Percentiles rank a stretch among this genome's conserved stretches.
Conservation (phyloP, 164 flowering plant species). For the Stephania yunnanensis region DNA sequence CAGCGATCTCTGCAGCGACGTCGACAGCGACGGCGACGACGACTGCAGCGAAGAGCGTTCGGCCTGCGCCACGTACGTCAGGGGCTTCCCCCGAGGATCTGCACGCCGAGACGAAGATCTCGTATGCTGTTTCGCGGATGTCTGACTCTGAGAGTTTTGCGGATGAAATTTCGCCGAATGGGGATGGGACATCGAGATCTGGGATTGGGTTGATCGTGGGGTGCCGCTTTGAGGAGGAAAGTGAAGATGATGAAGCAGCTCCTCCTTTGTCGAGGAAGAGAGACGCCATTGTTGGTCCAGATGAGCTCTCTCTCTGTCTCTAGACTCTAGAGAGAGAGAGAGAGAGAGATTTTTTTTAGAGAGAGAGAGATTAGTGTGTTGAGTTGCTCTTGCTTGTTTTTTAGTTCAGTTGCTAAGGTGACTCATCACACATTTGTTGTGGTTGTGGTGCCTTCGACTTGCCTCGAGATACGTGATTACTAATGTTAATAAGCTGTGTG, state of each 20-base stretch:
- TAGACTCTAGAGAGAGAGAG: not conserved
- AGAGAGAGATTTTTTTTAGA: not conserved
- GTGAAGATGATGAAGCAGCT: not conserved
- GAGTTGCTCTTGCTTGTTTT: no score
- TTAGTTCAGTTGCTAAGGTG: no score
- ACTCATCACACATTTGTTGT: no score
- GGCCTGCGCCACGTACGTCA: conserved; percentile 37
- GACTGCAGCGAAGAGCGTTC: conserved; percentile 19
- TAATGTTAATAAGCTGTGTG: no score
- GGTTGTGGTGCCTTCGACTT: no score
- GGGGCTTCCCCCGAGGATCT: conserved; percentile 72
- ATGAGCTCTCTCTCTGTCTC: not conserved
- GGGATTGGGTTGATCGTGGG: conserved; percentile 11
- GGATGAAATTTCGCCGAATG: conserved; percentile 48
- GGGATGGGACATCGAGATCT: conserved; percentile 38
- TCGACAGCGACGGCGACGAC: conserved; percentile 23
- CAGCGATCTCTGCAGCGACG: conserved; percentile 47
- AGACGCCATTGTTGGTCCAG: conserved; percentile 36
- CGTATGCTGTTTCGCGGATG: conserved; percentile 71
- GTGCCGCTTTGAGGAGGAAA: conserved; percentile 51
- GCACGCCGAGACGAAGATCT: conserved; percentile 69
- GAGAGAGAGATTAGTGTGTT: not conserved
- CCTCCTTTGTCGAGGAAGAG: conserved; percentile 56
- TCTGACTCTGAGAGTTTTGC: conserved; percentile 48
- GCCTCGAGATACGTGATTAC: no score